Percentiles rank a stretch among this genome's conserved stretches.
phyloP scores from a whole-genome alignment of 2,329 filamentous ascomycete species.

The Colletotrichum chrysophilum region DNA sequence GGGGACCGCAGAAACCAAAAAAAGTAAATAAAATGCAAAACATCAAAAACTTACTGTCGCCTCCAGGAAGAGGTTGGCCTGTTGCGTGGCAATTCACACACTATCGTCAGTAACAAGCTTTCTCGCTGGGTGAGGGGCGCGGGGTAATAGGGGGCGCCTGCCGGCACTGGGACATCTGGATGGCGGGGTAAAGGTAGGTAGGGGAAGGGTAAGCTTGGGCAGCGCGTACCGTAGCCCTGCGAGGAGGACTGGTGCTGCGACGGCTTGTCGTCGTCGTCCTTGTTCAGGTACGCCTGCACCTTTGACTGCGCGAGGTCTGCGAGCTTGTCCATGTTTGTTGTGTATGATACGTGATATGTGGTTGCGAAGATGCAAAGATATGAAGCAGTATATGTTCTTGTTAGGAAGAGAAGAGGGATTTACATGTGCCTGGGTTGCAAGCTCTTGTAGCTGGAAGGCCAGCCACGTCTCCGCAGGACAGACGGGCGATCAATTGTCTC shows the following conservation, averaged over 20 bases:
- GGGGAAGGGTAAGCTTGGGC: neutral
- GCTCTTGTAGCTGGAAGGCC: neutral
- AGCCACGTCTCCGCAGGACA: conserved; percentile 11
- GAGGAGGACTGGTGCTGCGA: conserved; percentile 19
- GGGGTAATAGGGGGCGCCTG: neutral
- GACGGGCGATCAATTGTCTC: conserved; percentile 13
- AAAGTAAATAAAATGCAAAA: neutral
- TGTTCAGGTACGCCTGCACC: conserved; percentile 40
- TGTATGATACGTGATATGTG: neutral
- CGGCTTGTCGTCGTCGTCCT: conserved; percentile 32
- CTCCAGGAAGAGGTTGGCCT: conserved; percentile 22
- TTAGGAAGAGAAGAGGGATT: neutral
- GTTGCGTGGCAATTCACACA: neutral
- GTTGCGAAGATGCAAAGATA: neutral
- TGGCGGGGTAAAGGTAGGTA: conserved; percentile 15
- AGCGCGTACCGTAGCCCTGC: conserved; percentile 8
- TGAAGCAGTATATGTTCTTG: neutral
- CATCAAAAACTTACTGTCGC: conserved; percentile 30
- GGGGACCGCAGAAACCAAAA: neutral
- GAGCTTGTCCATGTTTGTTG: conserved; percentile 40
- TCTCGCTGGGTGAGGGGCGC: neutral
- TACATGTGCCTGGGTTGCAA: neutral
- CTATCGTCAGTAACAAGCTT: conserved; percentile 7
- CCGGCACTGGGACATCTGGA: neutral
- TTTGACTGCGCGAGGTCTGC: conserved; percentile 29